phyloP scores from a whole-genome alignment of 148 eudicot species.

The Chenopodium berlandieri region DNA sequence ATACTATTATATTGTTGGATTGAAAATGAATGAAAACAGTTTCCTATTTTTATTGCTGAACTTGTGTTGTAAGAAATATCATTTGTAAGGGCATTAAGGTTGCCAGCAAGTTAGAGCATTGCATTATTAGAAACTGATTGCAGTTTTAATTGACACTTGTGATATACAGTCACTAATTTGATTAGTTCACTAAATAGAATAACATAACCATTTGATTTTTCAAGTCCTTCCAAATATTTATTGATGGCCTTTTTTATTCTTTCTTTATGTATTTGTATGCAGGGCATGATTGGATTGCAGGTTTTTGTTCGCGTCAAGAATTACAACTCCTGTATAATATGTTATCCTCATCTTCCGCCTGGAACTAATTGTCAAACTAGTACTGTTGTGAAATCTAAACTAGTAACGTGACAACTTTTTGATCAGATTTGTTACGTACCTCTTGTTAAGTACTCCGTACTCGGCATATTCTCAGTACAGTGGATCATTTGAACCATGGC shows the following conservation, averaged over 20 bases:
- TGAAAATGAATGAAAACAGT: not conserved
- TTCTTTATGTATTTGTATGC: not conserved
- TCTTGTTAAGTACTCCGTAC: too few relatives aligned
- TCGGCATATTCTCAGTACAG: too few relatives aligned
- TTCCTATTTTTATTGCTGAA: conserved; percentile 9
- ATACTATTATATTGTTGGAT: not conserved
- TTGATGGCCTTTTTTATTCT: not conserved
- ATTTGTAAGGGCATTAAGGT: not conserved
- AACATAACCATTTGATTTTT: not conserved
- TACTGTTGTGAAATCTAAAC: not conserved
- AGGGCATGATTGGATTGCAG: conserved; percentile 1
- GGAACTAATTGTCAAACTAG: not conserved
- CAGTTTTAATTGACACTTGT: conserved; percentile 15
- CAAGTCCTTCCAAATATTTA: not conserved
- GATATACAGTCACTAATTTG: conserved; percentile 11
- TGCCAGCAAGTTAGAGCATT: conserved; percentile 17
- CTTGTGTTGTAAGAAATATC: conserved; percentile 24
- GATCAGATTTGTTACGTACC: too few relatives aligned
- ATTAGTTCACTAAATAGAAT: not conserved
- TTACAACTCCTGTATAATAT: not conserved
- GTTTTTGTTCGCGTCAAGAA: not conserved
- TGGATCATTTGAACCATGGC: not conserved
- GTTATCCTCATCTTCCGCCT: too few relatives aligned
- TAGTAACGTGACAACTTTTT: too few relatives aligned
- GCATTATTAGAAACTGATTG: conserved; percentile 13